phyloP scores from a whole-genome alignment of 768 basidiomycete species.

The Xanthoconium stramineum region DNA sequence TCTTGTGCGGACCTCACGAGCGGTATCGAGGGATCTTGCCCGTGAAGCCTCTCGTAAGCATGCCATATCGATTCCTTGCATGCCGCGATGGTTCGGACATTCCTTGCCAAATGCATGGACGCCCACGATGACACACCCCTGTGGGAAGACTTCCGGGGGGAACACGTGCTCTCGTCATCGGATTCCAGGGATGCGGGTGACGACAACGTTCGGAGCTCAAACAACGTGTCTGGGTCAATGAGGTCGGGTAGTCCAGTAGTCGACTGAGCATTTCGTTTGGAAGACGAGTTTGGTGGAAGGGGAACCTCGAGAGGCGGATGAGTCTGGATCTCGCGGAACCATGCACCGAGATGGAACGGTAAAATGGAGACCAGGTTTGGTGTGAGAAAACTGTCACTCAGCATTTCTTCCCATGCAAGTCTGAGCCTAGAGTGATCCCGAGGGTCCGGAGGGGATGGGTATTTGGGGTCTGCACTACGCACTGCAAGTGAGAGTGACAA shows the following conservation, averaged over 20 bases:
- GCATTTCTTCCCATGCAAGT: conserved; percentile 67
- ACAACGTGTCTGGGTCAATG: conserved; percentile 28
- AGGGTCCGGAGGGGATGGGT: conserved; percentile 37
- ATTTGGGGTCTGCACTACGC: conserved; percentile 9
- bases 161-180: conserved; percentile 25
- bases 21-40: conserved; percentile 38
- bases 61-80: conserved; percentile 72
- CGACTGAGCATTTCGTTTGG: conserved; percentile 16
- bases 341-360: conserved; percentile 61
- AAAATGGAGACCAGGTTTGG: conserved; percentile 54
- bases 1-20: conserved; percentile 36
- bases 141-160: conserved; percentile 20
- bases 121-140: conserved; percentile 42
- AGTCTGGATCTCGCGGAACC: conserved; percentile 52
- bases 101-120: conserved; percentile 65
- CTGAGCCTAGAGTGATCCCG: conserved; percentile 63
- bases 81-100: conserved; percentile 50
- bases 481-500: conserved; percentile 20
- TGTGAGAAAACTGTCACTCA: conserved; percentile 53
- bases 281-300: conserved; percentile 51
- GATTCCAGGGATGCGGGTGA: conserved; percentile 21
- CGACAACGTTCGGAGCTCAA: conserved; percentile 32
- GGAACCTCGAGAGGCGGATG: conserved; percentile 48
- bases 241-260: conserved; percentile 18
- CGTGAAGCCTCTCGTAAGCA: conserved; percentile 52